Conservation (phyloP, 768 basidiomycete species). For the Panellus pusillus region DNA sequence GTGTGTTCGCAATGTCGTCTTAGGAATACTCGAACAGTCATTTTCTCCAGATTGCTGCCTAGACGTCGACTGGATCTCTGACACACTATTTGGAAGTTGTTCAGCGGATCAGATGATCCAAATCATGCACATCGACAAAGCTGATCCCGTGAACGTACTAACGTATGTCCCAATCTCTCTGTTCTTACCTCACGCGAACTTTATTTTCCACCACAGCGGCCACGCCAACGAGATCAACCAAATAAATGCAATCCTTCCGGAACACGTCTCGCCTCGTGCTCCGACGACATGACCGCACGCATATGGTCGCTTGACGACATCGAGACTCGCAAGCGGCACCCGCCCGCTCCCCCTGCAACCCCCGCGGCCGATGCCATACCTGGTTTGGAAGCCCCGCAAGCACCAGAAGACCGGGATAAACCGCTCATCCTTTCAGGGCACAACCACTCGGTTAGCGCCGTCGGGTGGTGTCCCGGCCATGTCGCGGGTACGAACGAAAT, state of each 20-base stretch:
- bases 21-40: not conserved
- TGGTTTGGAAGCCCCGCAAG: constrained; percentile 32
- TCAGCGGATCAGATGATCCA: constrained; percentile 68
- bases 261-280: constrained; percentile 75
- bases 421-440: constrained; percentile 61
- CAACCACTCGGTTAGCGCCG: constrained; percentile 58
- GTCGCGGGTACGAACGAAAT: constrained; percentile 54
- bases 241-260: constrained; percentile 63
- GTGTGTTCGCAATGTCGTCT: constrained; percentile 11
- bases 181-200: constrained; percentile 3
- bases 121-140: constrained; percentile 55
- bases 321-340: not conserved
- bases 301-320: constrained; percentile 67
- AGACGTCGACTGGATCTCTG: constrained; percentile 79
- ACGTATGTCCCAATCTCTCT: constrained; percentile 41
- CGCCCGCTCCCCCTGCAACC: too few relatives aligned
- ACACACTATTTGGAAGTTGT: constrained; percentile 69
- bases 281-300: constrained; percentile 77
- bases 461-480: constrained; percentile 67
- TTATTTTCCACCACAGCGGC: constrained; percentile 44
- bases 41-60: constrained; percentile 63
- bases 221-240: constrained; percentile 80
- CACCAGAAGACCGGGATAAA: constrained; percentile 23
- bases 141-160: constrained; percentile 60
- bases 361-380: constrained; percentile 35